These are phyloP conservation scores for Rhododendron kiyosumense DNA, from an alignment of 148 eudicot species.

Conservation along the genomic window DNA sequence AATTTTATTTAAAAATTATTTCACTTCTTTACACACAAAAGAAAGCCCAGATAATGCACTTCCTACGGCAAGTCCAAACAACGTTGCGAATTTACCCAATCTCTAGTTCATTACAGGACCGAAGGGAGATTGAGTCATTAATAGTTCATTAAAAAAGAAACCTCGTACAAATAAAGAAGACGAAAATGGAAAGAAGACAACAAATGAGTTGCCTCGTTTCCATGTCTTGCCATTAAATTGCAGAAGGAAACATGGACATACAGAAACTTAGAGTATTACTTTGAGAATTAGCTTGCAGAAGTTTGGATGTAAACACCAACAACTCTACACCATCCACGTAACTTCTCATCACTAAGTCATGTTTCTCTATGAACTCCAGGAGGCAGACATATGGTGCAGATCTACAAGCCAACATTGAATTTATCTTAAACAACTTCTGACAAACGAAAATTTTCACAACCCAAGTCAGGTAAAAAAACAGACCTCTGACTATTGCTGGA, in stretches of 20 bases:
- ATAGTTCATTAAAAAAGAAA: background rate
- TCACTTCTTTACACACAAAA: background rate
- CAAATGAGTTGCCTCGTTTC: background rate
- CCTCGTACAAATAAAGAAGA: background rate
- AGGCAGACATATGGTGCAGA: constrained; percentile 25
- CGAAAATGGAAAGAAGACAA: background rate
- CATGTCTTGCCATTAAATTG: background rate
- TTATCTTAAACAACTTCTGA: background rate
- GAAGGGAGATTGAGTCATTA: background rate
- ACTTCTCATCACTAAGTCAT: constrained; percentile 39
- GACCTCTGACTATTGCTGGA: constrained; percentile 36
- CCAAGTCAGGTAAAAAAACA: background rate
- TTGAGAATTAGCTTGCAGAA: constrained; percentile 33
- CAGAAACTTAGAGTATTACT: constrained; percentile 33
- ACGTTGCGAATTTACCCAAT: background rate
- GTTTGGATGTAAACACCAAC: constrained; percentile 51
- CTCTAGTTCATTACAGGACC: background rate
- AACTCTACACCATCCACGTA: constrained; percentile 41
- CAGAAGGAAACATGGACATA: background rate
- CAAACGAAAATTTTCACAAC: background rate
- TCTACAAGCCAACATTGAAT: constrained; percentile 27
- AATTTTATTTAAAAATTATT: background rate
- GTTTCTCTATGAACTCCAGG: constrained; percentile 31
- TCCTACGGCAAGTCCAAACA: background rate
- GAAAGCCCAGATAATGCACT: background rate